phyloP scores from a whole-genome alignment of 306 rosid genomes.

The Crotalaria pallida region DNA sequence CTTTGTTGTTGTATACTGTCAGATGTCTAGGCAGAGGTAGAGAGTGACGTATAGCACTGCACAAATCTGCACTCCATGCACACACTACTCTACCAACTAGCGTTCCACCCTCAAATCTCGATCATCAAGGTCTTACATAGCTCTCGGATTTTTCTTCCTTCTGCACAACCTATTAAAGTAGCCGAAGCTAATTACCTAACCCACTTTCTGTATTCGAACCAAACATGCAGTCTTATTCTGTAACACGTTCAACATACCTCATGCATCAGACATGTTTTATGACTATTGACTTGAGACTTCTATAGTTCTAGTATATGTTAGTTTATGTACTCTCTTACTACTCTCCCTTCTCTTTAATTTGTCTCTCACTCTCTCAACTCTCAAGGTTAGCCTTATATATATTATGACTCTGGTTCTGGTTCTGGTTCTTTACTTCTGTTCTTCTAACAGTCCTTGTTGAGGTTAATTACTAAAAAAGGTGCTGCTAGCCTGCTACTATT shows the following conservation, averaged over 20 bases:
- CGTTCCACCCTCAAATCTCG: background rate
- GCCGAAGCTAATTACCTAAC: background rate
- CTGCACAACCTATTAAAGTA: background rate
- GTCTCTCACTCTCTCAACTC: background rate
- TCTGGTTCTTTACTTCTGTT: background rate
- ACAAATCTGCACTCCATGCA: constrained; percentile 17
- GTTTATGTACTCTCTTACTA: background rate
- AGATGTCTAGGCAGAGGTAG: background rate
- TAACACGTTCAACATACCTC: background rate
- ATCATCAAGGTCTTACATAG: background rate
- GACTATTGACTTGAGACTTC: background rate
- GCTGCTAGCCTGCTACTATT: background rate
- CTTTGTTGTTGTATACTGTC: background rate
- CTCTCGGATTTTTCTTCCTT: background rate
- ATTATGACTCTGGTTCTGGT: too few species aligned
- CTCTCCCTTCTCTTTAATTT: background rate
- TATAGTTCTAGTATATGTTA: too few species aligned
- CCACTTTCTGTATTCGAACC: background rate
- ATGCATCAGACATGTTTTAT: background rate
- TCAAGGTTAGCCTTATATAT: background rate
- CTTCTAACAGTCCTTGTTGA: background rate
- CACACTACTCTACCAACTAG: constrained; percentile 6
- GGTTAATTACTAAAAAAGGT: background rate
- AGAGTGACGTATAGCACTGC: constrained; percentile 16
- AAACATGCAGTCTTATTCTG: constrained; percentile 8